A percentile compares a stretch with the other conserved stretches of the same genome.
These are phyloP conservation scores for Hypoxylon subgilvum DNA, from an alignment of 495 filamentous ascomycete genomes.

Conservation along the genomic window DNA sequence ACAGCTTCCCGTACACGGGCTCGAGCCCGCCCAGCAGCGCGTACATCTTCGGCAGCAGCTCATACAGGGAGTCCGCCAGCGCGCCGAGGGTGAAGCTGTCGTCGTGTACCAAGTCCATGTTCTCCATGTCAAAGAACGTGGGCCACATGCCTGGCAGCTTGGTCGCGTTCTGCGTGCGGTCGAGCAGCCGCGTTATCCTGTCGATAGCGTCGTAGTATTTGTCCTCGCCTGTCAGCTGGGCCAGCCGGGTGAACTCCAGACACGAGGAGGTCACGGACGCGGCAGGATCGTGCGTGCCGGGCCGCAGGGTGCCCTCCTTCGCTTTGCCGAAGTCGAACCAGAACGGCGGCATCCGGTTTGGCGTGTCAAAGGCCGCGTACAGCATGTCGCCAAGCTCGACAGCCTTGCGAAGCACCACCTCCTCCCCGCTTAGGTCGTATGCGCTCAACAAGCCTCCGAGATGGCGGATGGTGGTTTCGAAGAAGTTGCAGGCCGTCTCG, in stretches of 20 bases:
- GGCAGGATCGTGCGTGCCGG: conserved; percentile 51
- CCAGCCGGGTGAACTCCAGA: conserved; percentile 84
- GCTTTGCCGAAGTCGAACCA: conserved; percentile 74
- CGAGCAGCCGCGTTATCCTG: conserved; percentile 75
- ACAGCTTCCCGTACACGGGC: conserved; percentile 77
- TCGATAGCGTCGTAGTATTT: conserved; percentile 89
- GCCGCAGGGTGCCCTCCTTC: conserved; percentile 75
- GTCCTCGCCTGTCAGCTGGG: conserved; percentile 76
- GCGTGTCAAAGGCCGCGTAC: conserved; percentile 82
- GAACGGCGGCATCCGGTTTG: conserved; percentile 81
- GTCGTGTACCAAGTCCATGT: conserved; percentile 37
- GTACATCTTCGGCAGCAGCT: conserved; percentile 78
- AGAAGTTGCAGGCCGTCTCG: conserved; percentile 60
- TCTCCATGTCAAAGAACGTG: conserved; percentile 44
- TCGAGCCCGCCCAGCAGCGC: conserved; percentile 74
- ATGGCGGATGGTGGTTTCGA: conserved; percentile 77
- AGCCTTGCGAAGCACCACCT: conserved; percentile 70
- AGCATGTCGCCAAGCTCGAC: conserved; percentile 80
- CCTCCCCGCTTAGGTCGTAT: conserved; percentile 72
- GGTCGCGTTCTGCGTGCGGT: conserved; percentile 67
- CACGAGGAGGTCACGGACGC: conserved; percentile 80
- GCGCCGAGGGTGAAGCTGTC: conserved; percentile 70
- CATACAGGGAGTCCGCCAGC: conserved; percentile 80
- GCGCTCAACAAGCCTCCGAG: conserved; percentile 76
- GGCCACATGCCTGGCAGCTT: conserved; percentile 69